Percentiles rank a stretch among this genome's conserved stretches.
Evolutionary conservation across 495 filamentous ascomycete genomes (phyloP).

Genomic region (Penicillium arizonense): DNA sequence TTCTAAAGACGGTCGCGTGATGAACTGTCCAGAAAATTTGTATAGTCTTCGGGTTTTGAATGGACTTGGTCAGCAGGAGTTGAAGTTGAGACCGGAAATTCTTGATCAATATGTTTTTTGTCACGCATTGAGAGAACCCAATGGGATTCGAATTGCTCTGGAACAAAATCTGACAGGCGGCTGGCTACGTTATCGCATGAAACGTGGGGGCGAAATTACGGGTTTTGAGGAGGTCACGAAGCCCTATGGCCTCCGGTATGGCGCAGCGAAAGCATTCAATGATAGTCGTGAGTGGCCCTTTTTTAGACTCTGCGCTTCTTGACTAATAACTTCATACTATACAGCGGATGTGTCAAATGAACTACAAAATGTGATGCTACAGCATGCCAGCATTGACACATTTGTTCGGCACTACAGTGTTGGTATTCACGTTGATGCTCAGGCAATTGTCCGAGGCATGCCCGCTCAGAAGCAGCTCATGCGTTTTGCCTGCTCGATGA

Average conservation of each 20-base stretch:
- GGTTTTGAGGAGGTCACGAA: constrained; percentile 26
- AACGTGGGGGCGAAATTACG: constrained; percentile 26
- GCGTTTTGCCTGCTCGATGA: constrained; percentile 30
- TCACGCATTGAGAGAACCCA: constrained; percentile 1
- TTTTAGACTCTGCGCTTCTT: constrained; percentile 1
- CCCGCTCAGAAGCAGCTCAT: constrained; percentile 30
- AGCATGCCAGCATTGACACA: constrained; percentile 33
- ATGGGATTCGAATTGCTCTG: constrained; percentile 29
- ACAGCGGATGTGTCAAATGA: constrained; percentile 36
- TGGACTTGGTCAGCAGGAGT: constrained; percentile 26
- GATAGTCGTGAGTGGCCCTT: constrained; percentile 24
- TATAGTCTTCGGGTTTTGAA: constrained; percentile 29
- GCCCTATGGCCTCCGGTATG: constrained; percentile 35
- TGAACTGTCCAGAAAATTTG: constrained; percentile 26
- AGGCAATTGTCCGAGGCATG: constrained; percentile 30
- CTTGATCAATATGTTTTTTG: constrained; percentile 22
- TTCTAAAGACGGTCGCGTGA: constrained; percentile 14
- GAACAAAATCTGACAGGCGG: constrained; percentile 25
- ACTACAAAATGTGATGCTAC: constrained; percentile 38
- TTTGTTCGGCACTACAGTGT: constrained; percentile 38
- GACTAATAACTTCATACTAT: constrained; percentile 11
- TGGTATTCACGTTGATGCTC: constrained; percentile 31
- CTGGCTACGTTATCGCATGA: constrained; percentile 27
- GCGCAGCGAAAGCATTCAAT: constrained; percentile 35
- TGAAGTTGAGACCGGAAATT: constrained; percentile 28